These are phyloP conservation scores for Porphyra umbilicalis DNA, from an alignment of 31 red algal species.

Conservation along the genomic window DNA sequence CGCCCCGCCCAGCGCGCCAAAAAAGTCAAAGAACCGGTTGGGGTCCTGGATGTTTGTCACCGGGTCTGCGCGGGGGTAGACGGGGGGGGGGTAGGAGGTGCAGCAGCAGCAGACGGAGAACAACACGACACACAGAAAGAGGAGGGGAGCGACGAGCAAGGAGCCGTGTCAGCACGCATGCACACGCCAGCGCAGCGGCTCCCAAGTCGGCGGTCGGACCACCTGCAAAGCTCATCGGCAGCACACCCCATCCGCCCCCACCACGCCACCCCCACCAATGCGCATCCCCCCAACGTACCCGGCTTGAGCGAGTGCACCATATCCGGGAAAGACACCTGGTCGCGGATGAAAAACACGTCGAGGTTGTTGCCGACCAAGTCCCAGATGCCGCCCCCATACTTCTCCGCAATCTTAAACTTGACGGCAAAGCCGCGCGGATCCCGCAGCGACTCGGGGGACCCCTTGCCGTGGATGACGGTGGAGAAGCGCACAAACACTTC, in stretches of 20 bases:
- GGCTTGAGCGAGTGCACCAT: slow-evolving; percentile 98
- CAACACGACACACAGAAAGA: background rate
- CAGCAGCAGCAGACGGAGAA: too few species aligned
- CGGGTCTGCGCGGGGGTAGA: slow-evolving; percentile 17
- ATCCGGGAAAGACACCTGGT: slow-evolving; percentile 93
- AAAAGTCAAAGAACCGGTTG: slow-evolving; percentile 85
- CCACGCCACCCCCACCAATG: background rate
- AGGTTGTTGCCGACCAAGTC: slow-evolving; percentile 91
- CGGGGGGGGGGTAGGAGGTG: too few species aligned
- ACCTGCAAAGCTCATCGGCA: background rate
- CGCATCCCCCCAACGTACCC: slow-evolving; percentile 16
- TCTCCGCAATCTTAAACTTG: slow-evolving; percentile 84
- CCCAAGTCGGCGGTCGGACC: background rate
- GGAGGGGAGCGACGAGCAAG: background rate
- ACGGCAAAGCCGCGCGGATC: slow-evolving; percentile 97
- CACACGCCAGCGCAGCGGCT: background rate
- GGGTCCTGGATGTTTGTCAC: slow-evolving; percentile 88
- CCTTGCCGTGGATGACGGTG: slow-evolving; percentile 90
- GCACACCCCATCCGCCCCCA: background rate
- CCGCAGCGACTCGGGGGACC: slow-evolving; percentile 92
- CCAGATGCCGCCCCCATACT: slow-evolving; percentile 63
- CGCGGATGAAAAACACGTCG: slow-evolving; percentile 99
- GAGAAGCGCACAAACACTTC: slow-evolving; percentile 95
- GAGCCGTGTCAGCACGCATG: background rate
- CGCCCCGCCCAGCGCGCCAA: slow-evolving; percentile 71